Evolutionary conservation across 768 basidiomycete genomes (phyloP), one percentile per base, ranked within the genome.

Genomic region (Panaeolus cyanescens): DNA sequence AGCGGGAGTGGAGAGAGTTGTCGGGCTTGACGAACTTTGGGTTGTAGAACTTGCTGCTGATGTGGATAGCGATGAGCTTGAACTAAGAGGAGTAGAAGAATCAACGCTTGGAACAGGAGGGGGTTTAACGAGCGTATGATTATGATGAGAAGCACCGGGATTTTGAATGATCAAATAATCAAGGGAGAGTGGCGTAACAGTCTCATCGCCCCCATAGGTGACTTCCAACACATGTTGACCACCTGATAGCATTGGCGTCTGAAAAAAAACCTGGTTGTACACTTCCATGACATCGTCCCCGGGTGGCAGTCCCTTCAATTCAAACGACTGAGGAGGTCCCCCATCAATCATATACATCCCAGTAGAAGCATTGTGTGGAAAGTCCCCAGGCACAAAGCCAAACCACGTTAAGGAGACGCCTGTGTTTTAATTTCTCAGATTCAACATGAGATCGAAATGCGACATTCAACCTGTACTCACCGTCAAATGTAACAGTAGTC

Each of bases 401-500:
- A 37, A 61, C 37, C 60, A 61, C 13, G 39, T 40, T 20, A 64
- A 37, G 3, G 59, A 61, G 8, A 59, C 25, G 39, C 58, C 57
- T 53, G 58, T 22, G 22, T 42, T 42, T 42, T 12, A 42, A 42
- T 42, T 42, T 22, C 19, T 42, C 39, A 42, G 19, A n/a, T n/a
- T 42, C 39, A 42, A 8, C 3, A 2, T 42, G 39, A 42, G 39
- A 42, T 42, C 19, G 8, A 20, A 17, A 0, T 42, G 12, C 19
- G 22, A 42, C 19, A 22, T 9, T 4, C 19, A 40, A n/a, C n/a
- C n/a, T n/a, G n/a, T 7, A 55, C 65, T 30, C 32, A 73, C 74
- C 74, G 40, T 59, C 61, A 54, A 75, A 74, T 33, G 66, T 61
- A 30, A 72, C 66, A 4, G 63, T 55, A 3, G 70, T 59, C 19